These are phyloP conservation scores for Sporothrix sp. DNA, from an alignment of 2,329 filamentous ascomycete genomes.

Conservation along the genomic window DNA sequence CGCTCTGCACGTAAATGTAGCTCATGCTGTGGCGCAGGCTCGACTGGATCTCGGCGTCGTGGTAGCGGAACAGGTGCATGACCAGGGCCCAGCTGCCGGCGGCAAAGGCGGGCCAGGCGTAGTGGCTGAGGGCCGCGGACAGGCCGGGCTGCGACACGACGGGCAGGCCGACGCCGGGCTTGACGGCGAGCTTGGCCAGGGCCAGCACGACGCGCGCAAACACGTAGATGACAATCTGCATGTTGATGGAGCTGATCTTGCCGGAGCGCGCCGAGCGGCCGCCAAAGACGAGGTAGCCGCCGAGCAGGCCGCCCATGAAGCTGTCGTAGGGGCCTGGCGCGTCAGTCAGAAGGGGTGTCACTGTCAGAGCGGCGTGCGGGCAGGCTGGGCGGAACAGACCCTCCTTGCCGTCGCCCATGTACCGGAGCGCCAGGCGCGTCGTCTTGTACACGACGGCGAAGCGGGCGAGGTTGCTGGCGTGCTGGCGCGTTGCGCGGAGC, in stretches of 20 bases:
- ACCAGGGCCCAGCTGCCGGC: constrained; percentile 83
- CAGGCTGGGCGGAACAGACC: constrained; percentile 24
- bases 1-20: constrained; percentile 88
- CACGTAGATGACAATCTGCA: constrained; percentile 98
- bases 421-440: constrained; percentile 64
- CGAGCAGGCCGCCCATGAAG: constrained; percentile 77
- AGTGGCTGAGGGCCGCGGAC: constrained; percentile 46
- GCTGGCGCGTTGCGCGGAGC: constrained; percentile 75
- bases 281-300: constrained; percentile 90
- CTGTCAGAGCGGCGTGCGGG: background rate
- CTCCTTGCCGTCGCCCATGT: constrained; percentile 52
- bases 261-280: constrained; percentile 50
- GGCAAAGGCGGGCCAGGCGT: constrained; percentile 90
- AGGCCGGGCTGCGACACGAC: constrained; percentile 38
- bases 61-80: constrained; percentile 90
- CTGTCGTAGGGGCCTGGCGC: constrained; percentile 61
- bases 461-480: constrained; percentile 82
- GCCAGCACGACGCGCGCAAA: constrained; percentile 85
- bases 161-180: constrained; percentile 46
- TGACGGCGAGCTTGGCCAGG: constrained; percentile 71
- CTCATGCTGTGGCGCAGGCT: constrained; percentile 93
- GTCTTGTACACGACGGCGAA: constrained; percentile 90
- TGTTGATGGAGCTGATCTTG: constrained; percentile 69
- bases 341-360: background rate
- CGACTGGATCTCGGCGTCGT: constrained; percentile 83